Evolutionary conservation across 768 basidiomycete species (phyloP).

Genomic region (Lentinula edodes): DNA sequence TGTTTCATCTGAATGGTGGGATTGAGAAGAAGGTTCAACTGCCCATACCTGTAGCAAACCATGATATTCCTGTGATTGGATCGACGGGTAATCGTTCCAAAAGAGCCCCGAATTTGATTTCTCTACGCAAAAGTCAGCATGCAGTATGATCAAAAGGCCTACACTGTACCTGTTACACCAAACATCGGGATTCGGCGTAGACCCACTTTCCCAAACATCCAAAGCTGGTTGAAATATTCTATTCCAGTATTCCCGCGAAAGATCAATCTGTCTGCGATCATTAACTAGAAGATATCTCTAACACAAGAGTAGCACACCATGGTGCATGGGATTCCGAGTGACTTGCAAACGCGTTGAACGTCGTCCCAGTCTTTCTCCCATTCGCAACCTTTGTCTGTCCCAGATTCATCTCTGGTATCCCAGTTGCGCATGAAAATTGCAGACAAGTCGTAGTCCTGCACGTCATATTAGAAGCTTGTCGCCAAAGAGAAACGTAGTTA

Average conservation of each 20-base stretch:
- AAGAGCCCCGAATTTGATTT: slow-evolving; percentile 89
- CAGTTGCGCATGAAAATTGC: slow-evolving; percentile 97
- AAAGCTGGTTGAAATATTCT: slow-evolving; percentile 87
- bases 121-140: slow-evolving; percentile 36
- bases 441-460: slow-evolving; percentile 73
- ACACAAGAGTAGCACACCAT: slow-evolving; percentile 44
- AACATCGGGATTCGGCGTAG: slow-evolving; percentile 91
- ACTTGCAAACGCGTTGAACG: slow-evolving; percentile 73
- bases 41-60: slow-evolving; percentile 75
- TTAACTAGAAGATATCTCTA: not conserved
- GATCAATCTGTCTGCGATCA: slow-evolving; percentile 54
- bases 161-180: slow-evolving; percentile 74
- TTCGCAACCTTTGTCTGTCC: slow-evolving; percentile 79
- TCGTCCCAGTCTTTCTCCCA: slow-evolving; percentile 97
- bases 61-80: slow-evolving; percentile 29
- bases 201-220: slow-evolving; percentile 67
- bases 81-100: slow-evolving; percentile 50
- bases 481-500: slow-evolving; percentile 7
- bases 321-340: slow-evolving; percentile 66
- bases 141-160: not conserved
- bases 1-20: not conserved
- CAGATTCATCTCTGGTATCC: slow-evolving; percentile 82
- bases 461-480: not conserved
- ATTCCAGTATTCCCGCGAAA: slow-evolving; percentile 89
- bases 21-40: not conserved